Conservation (phyloP, 2,329 filamentous ascomycete genomes). For the Byssochlamys sp. region DNA sequence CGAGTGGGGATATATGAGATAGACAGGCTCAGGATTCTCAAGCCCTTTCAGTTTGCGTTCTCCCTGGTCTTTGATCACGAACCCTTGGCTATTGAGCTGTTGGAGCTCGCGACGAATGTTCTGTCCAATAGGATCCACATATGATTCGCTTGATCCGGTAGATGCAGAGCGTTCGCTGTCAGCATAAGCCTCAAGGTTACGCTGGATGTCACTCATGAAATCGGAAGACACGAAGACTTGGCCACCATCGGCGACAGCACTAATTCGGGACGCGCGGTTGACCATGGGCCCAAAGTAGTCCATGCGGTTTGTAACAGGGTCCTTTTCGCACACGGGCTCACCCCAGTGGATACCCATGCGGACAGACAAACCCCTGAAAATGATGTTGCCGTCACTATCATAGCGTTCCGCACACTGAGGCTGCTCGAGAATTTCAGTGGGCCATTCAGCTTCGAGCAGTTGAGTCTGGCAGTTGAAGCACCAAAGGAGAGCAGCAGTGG, state of each 20-base stretch:
- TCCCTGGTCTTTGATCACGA: conserved; percentile 92
- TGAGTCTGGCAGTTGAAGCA: conserved; percentile 87
- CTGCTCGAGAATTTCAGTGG: conserved; percentile 80
- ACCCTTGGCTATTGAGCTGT: conserved; percentile 79
- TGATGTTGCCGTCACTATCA: conserved; percentile 76
- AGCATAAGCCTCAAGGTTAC: conserved; percentile 78
- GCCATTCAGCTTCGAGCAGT: conserved; percentile 84
- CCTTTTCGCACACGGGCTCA: conserved; percentile 83
- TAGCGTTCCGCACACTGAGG: conserved; percentile 71
- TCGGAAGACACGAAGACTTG: conserved; percentile 95
- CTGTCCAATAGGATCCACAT: conserved; percentile 63
- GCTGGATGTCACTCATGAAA: conserved; percentile 91
- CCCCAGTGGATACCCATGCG: conserved; percentile 98
- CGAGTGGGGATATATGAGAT: conserved; percentile 85
- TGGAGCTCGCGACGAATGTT: conserved; percentile 79
- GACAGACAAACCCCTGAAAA: conserved; percentile 89
- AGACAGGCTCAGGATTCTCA: conserved; percentile 92
- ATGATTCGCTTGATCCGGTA: conserved; percentile 57
- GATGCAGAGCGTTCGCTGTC: conserved; percentile 67
- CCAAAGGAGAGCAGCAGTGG: conserved; percentile 89
- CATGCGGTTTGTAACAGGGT: conserved; percentile 95
- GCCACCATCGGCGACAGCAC: conserved; percentile 85
- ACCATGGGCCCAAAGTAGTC: conserved; percentile 99
- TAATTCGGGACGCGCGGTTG: conserved; percentile 90
- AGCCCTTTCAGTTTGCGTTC: conserved; percentile 92